A percentile compares a stretch with the other conserved stretches of the same genome.
Conservation (phyloP, 306 rosid genomes). For the Vicia sativa region DNA sequence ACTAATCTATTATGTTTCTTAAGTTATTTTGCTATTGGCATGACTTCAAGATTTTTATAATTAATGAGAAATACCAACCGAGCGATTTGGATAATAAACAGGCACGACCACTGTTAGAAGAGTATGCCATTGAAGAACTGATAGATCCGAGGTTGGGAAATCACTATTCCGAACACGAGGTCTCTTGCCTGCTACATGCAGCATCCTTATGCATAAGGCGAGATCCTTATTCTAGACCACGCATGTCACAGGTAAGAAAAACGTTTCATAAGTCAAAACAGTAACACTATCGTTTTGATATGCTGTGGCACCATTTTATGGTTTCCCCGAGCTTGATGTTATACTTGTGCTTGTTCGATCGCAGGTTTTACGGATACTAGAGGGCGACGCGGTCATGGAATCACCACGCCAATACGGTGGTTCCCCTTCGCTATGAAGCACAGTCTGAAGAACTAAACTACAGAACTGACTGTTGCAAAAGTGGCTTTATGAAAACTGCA, state of each 20-base stretch:
- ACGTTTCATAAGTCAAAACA: too few relatives aligned
- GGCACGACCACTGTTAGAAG: constrained; percentile 90
- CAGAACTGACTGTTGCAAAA: constrained; percentile 55
- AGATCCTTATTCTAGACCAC: constrained; percentile 92
- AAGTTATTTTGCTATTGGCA: too few relatives aligned
- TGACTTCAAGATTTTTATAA: constrained; percentile 8
- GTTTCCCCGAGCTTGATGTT: constrained; percentile 18
- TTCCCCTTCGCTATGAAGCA: constrained; percentile 45
- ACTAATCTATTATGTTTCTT: neutral
- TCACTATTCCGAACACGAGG: constrained; percentile 78
- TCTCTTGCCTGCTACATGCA: constrained; percentile 88
- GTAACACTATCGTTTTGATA: neutral
- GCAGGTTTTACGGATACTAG: constrained; percentile 86
- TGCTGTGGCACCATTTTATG: constrained; percentile 12
- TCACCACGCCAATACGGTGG: constrained; percentile 44
- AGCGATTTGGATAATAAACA: constrained; percentile 47
- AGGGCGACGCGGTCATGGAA: constrained; percentile 82
- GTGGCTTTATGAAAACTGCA: constrained; percentile 32
- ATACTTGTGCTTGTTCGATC: constrained; percentile 17
- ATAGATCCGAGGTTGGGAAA: constrained; percentile 85
- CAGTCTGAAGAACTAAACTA: constrained; percentile 37
- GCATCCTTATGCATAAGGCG: constrained; percentile 90
- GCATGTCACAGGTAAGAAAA: constrained; percentile 83
- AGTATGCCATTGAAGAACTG: constrained; percentile 72
- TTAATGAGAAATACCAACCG: constrained; percentile 23